phyloP scores from a whole-genome alignment of 2,329 filamentous ascomycete genomes.

The Pseudogymnoascus sp. region DNA sequence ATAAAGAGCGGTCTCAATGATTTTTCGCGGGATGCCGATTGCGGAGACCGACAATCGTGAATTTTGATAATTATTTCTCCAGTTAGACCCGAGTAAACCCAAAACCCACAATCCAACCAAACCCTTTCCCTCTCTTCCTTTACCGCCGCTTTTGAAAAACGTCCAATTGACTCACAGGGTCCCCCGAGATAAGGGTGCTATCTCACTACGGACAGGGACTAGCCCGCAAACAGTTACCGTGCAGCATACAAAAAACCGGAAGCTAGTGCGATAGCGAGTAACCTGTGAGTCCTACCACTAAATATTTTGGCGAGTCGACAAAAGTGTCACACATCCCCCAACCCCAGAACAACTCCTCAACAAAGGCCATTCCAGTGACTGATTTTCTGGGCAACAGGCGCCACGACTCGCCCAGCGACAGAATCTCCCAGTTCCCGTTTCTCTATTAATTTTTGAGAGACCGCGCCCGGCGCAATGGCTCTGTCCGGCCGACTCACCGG shows the following conservation, averaged over 20 bases:
- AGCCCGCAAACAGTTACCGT: constrained; percentile 1
- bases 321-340: constrained; percentile 7
- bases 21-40: not conserved
- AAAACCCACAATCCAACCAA: constrained; percentile 9
- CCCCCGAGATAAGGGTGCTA: constrained; percentile 4
- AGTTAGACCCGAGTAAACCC: not conserved
- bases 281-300: constrained; percentile 3
- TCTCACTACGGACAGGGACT: not conserved
- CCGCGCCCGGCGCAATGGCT: constrained; percentile 26
- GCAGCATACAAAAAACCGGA: constrained; percentile 5
- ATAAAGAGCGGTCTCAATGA: not conserved
- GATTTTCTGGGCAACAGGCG: constrained; percentile 11
- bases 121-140: not conserved
- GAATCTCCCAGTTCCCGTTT: constrained; percentile 1
- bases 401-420: constrained; percentile 3
- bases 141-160: not conserved
- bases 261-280: constrained; percentile 7
- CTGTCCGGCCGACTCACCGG: constrained; percentile 26
- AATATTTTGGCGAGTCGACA: constrained; percentile 3
- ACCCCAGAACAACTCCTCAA: constrained; percentile 12
- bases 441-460: constrained; percentile 13
- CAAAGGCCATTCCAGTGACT: constrained; percentile 9
- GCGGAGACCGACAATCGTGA: not conserved
- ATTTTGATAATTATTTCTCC: constrained; percentile 3
- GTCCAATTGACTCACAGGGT: constrained; percentile 8